Base-by-base conservation (phyloP, 306 rosid species). In the Acacia melanoxylon region DNA sequence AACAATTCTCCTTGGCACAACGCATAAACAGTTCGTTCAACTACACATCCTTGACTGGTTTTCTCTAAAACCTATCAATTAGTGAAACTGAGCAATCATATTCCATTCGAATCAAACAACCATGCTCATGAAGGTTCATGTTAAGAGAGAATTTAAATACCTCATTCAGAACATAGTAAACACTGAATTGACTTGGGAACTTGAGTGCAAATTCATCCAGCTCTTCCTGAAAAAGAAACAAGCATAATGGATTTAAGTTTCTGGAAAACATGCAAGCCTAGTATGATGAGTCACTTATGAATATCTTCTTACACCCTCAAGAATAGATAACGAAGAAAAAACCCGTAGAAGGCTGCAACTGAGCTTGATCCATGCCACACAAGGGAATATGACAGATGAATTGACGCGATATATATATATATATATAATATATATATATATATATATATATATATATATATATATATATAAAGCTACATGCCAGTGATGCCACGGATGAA, bases 151-250 rank as follows among this genome's bases (percentile, higher is more conserved):
- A 49, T 15, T 73, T 33, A 17, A 45, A 58, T 75, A 59, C 96
- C 93, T 91, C 91, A 80, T 91, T 91, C 77, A 91, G 82, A 68
- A 91, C 92, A 27, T 81, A 89, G 75, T 80, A 88, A 80, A 91
- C 49, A 54, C 83, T 87, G 82, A 91, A 89, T 75, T 77, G 89
- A 78, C 86, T 90, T 8, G 92, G 84, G 73, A 86, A 90, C 61
- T 87, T 88, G 27, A 83, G 31, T 12, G 92, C 83, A 68, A 91
- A 90, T 82, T 78, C 83, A 70, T 89, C 91, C 86, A 91, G 78
- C 85, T 88, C 96, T 78, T 91, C 91, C 96, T 91, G 91, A 84
- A 59, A 41, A 70, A 22, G 66, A 52, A 67, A 59, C 49, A 80
- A 19, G 29, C 25, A 75, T 63, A 41, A 66, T 33, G 27, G 51